These are phyloP conservation scores for Porodaedalea pini DNA, from an alignment of 1,284 basidiomycete species.

Conservation along the genomic window DNA sequence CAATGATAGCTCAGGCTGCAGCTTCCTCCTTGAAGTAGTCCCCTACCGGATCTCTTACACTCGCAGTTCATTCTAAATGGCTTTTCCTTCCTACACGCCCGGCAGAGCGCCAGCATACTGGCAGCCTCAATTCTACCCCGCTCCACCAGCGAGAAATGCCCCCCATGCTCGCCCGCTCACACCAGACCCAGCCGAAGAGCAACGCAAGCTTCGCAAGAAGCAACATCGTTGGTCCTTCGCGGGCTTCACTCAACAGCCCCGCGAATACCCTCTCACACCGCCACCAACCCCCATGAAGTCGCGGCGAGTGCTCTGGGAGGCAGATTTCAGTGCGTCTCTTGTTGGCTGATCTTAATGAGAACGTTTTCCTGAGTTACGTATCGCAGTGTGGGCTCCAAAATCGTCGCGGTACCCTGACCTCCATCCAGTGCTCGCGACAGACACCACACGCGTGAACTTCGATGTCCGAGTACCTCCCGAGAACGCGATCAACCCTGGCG, in stretches of 20 bases:
- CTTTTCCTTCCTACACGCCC: neutral
- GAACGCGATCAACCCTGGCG: conserved; percentile 9
- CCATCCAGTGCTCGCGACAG: conserved; percentile 14
- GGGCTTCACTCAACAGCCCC: neutral
- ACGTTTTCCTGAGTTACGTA: neutral
- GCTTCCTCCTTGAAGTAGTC: no score
- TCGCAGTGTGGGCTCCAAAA: neutral
- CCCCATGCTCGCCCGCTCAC: neutral
- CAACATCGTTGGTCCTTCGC: neutral
- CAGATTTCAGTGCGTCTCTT: conserved; percentile 9
- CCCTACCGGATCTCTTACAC: no score
- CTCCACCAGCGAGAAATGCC: neutral
- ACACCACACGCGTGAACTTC: conserved; percentile 14
- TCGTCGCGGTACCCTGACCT: conserved; percentile 11
- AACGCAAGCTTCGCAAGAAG: conserved; percentile 1
- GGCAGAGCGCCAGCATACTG: neutral
- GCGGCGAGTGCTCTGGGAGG: conserved; percentile 9
- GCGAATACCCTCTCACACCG: neutral
- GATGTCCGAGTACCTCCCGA: conserved; percentile 15
- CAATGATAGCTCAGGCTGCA: no score
- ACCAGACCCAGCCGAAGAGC: neutral
- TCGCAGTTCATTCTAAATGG: neutral
- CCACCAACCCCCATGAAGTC: neutral
- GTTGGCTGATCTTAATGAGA: neutral
- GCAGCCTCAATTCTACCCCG: neutral